Base-by-base conservation (phyloP, 1,139 yeast genomes). In the Saccharomyces hybrid region DNA sequence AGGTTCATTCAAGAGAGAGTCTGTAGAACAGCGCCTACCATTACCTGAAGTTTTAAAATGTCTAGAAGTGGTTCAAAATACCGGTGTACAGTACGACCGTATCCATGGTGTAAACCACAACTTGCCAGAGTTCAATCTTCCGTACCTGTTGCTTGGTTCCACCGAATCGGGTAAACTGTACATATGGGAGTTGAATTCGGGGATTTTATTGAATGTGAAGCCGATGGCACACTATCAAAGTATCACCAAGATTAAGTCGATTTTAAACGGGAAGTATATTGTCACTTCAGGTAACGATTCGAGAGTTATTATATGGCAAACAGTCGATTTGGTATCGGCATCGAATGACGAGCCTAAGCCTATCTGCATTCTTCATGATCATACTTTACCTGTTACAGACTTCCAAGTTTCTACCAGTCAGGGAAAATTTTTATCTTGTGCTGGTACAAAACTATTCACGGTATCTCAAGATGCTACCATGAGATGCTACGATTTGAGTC, bases 101-200 rank as follows among this genome's bases (percentile, higher is more conserved):
- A 46, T 26, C 16, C 59, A 1, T 61, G 58, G 14, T 62, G 56
- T 3, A 1, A 19, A 9, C 4, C 60, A 58, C 32, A 57, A 29
- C 59, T 51, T 65, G 21, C 68, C 71, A 14, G 65, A 65, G 47
- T 79, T 77, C 65, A 71, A 80, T 59, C 68, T 78, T 49, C 86
- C 87, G 12, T 88, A 88, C 82, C 72, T 91, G 44, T 78, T 59
- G 88, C 90, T 53, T 77, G 93, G 52, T 69, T 75, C 56, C 67
- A 84, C 71, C 0, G 63, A 63, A 42, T 56, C 69, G 14, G 99
- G 98, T 12, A 80, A 84, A 63, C 62, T 93, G 24, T 87, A 86
- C 65, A 70, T 91, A 3, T 93, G 99, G 98, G 97, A 88, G 62
- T 65, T 89, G 53, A 70, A 78, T n/a, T 84, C 95, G 3, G 97